Evolutionary conservation across 805 yeast genomes (phyloP), one percentile per base, ranked within the genome.

Genomic region (Candida piceae): DNA sequence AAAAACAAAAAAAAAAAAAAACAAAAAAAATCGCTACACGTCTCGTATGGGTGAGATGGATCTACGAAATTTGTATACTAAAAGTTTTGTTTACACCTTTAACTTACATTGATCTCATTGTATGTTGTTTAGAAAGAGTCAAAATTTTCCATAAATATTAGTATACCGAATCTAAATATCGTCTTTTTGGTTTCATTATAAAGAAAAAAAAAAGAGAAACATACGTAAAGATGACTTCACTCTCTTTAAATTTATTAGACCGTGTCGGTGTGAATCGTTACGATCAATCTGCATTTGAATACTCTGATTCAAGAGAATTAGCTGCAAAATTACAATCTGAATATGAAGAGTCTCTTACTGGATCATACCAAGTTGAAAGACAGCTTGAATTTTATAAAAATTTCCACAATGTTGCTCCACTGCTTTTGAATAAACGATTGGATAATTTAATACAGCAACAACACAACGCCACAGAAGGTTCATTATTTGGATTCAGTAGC

Each of bases 311-410:
- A 3, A 21, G 28, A 23, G 29, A 22, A 15, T 32, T 49, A 20
- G 42, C 42, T 2, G 18, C 31, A 11, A 48, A 48, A 34, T 31
- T 50, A 10, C 45, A 42, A 17, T 27, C 16, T 17, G 46, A 46
- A 16, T 37, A 39, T 27, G 34, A 36, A 17, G 24, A n/a, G 10
- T 25, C 17, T 9, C 7, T 35, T 7, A n/a, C 12, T 7, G 29
- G 25, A 2, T 5, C 10, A 16, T 15, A 12, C 19, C 32, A 16
- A 22, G 11, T 24, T 24, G 19, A 24, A 12, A 32, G 18, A 12
- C 34, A 24, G 11, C n/a, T 13, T 9, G 6, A 13, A 6, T 19
- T 18, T 21, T 19, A n/a, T 4, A 8, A 1, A 13, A 16, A 22
- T 5, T 5, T 16, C n/a, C 11, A 26, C 7, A 29, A 16, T 11